Conservation (phyloP, 768 basidiomycete species). For the Lentinula edodes region DNA sequence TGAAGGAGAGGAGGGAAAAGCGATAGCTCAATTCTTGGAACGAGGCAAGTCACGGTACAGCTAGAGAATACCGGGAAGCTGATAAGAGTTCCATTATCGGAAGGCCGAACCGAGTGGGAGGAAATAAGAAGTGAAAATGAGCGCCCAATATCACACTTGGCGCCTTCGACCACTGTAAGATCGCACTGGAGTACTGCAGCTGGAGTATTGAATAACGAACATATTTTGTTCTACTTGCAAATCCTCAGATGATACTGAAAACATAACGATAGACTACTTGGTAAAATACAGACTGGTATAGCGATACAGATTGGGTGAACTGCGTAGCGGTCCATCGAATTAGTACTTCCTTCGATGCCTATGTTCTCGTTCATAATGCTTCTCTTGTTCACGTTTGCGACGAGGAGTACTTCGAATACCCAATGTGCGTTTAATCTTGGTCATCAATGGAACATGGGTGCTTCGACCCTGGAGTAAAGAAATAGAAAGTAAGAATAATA, state of each 20-base stretch:
- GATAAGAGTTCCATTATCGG: not conserved
- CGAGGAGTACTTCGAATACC: conserved; percentile 44
- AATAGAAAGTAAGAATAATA: not conserved
- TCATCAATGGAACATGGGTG: conserved; percentile 45
- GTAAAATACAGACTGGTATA: no score
- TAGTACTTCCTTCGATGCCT: not conserved
- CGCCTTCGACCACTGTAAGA: no score
- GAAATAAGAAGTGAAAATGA: no score
- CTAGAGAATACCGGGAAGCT: not conserved
- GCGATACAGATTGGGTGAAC: not conserved
- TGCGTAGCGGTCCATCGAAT: no score
- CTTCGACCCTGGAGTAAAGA: conserved; percentile 33
- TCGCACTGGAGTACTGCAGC: no score
- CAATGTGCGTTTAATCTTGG: conserved; percentile 44
- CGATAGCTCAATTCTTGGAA: not conserved
- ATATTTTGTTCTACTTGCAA: no score
- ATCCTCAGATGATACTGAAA: no score
- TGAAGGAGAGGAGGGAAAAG: not conserved
- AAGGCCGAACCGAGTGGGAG: not conserved
- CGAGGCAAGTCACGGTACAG: not conserved
- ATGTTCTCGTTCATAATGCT: not conserved
- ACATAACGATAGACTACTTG: no score
- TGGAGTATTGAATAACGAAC: no score
- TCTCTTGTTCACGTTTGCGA: conserved; percentile 7
- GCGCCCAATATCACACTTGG: no score